phyloP scores from a whole-genome alignment of 768 basidiomycete genomes.

The Suillus americanus region DNA sequence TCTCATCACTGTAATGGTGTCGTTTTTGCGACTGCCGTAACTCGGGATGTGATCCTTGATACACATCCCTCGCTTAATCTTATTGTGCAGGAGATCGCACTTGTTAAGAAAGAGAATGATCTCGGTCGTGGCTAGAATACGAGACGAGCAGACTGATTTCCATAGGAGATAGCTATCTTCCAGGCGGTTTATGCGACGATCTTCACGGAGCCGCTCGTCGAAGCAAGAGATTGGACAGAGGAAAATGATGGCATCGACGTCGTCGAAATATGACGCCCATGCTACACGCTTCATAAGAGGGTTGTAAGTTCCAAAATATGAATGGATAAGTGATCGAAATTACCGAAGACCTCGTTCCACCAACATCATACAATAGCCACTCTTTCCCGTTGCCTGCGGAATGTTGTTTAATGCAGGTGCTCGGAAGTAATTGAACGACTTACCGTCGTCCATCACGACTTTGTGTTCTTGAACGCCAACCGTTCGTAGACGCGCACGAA shows the following conservation, averaged over 20 bases:
- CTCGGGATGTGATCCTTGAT: conserved; percentile 72
- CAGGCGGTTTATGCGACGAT: conserved; percentile 66
- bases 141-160: conserved; percentile 71
- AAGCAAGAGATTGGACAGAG: conserved; percentile 74
- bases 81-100: conserved; percentile 71
- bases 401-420: neutral
- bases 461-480: conserved; percentile 76
- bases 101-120: conserved; percentile 59
- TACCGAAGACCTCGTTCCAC: conserved; percentile 70
- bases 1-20: conserved; percentile 63
- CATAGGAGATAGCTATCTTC: conserved; percentile 78
- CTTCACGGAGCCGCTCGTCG: conserved; percentile 75
- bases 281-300: conserved; percentile 52
- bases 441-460: conserved; percentile 65
- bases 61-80: conserved; percentile 63
- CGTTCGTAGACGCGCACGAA: conserved; percentile 76
- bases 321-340: conserved; percentile 14
- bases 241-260: conserved; percentile 84
- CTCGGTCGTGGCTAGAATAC: conserved; percentile 59
- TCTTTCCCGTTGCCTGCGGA: conserved; percentile 61
- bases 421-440: conserved; percentile 15
- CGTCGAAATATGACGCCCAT: conserved; percentile 83
- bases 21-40: conserved; percentile 73
- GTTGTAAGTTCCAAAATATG: conserved; percentile 3
- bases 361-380: conserved; percentile 83